Base-by-base conservation (phyloP, 2,329 filamentous ascomycete genomes). In the Xylogone sp. region DNA sequence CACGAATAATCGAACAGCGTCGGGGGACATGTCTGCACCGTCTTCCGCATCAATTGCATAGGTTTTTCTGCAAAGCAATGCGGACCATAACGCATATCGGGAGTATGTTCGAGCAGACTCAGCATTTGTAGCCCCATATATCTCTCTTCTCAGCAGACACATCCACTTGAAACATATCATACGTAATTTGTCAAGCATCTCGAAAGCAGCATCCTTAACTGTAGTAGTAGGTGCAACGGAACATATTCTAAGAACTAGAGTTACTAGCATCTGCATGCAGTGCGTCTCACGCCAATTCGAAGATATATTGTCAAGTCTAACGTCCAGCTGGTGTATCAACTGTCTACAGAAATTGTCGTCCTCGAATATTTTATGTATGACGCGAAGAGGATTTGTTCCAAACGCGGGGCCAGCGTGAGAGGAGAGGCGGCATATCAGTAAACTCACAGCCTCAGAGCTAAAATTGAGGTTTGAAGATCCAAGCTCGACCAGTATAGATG, bases 401-500 rank as follows among this genome's bases (percentile, higher is more conserved):
- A 55, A 51, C 2, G 39, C 10, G 16, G 82, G 82, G 0, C 86
- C 86, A 1, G 71, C 74, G 55, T 88, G 78, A 0, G 77, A 54
- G 0, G 75, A 68, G 1, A 88, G 66, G 8, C 79, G 76, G 1
- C 68, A 66, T 1, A 88, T 61, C 0, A 86, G 56, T 0, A 68
- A 53, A 24, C 71, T 71, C 0, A 78, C 79, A 0, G 75, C 70
- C 24, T 79, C 72, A 0, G 73, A 75, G 24, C 78, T 81, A 54
- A 88, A 81, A 54, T 87, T 86, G 2, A 90, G 48, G 53, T 77
- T 78, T 0, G 75, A 72, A 1, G 75, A 72, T 0, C 72, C 76
- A 2, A 83, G 59, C 54, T 83, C 78, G 0, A 71, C 53, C 0
- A 81, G 57, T 0, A 83, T 67, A 2, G 71, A 68, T 1, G 69